Base-by-base conservation (phyloP, 331 rosid species). In the Pyracantha coccinea region DNA sequence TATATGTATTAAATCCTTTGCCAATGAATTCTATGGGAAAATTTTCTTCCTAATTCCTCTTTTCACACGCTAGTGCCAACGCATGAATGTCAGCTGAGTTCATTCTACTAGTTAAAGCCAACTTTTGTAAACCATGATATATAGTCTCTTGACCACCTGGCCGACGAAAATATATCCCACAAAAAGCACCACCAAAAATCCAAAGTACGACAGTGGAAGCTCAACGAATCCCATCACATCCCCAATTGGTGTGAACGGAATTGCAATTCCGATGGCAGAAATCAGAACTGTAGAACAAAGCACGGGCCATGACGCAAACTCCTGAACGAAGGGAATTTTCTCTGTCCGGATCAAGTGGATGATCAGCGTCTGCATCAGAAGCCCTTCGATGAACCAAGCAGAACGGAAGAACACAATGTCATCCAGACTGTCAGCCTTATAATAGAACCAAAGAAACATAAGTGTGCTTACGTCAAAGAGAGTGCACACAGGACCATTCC, bases 301-400 rank as follows among this genome's bases (percentile, higher is more conserved):
- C 69, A 92, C 86, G 20, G 97, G 97, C 97, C 91, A 88, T 24
- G 93, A 86, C 8, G 96, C 93, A 55, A 85, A 41, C 57, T 89
- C 97, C 74, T 92, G 96, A 19, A 92, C 54, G 38, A 92, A 92
- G 24, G 97, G 93, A 13, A 89, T 86, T 78, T 86, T 92, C 86
- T 92, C 90, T 0, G 96, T 89, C 65, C 96, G 82, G 59, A 92
- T 79, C 85, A 88, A 81, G 79, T 92, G 96, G 75, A 88, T 73
- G 41, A 89, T 92, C 17, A 91, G 76, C 47, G 96, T 88, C 81
- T 91, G 96, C 90, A 91, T 85, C 21, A 91, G 86, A 66, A 89
- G 88, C 21, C 93, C 97, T 79, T 89, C 97, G 47, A 88, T 11
- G 79, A 92, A 92, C 97, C 96, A 92, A 52, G 91, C 97, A 44